Base-by-base conservation (phyloP, 441 rosid genomes). In the Corymbia calophylla region DNA sequence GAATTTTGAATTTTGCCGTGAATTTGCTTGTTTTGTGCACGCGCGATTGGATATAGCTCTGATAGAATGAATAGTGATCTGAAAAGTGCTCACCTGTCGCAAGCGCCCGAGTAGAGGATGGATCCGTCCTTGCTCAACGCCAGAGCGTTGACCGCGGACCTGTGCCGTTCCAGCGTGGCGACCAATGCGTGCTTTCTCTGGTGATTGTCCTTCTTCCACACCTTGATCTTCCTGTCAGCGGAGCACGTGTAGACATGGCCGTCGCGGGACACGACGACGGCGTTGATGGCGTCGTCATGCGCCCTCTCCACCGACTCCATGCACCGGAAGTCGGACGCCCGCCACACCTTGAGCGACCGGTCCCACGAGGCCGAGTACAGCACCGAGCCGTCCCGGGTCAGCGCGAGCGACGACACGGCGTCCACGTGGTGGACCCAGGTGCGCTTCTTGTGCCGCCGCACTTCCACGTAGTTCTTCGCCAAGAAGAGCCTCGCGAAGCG, bases 381-480 rank as follows among this genome's bases (percentile, higher is more conserved):
- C 84, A 95, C 90, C 86, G 97, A 90, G 27, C 91, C 91, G 27
- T 91, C 97, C 5, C 55, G 48, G 49, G 97, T 94, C 32, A 93
- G 58, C 11, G 95, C 95, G 1, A 97, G 94, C 14, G 95, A 93
- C 14, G 99, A 94, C 44, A 96, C 96, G 2, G 97, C 91, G 88
- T 97, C 98, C 7, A 94, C 96, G 90, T 97, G 97, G 87, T 94
- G 95, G 44, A 97, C 95, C 99, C 99, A 97, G 84, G 96, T 94
- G 92, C 90, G 77, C 91, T 90, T 95, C 94, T 93, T 94, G 93
- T 97, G 97, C 54, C 97, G 91, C 54, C 98, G 91, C 53, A 97
- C 95, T 89, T 93, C 89, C 39, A 96, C 96, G 88, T 95, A 95
- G 90, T 96, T 95, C 88, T 91, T 95, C 6, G 91, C 87, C 18